These are phyloP conservation scores for Ceratocystis destructans DNA, from an alignment of 2,329 filamentous ascomycete species.

Conservation along the genomic window DNA sequence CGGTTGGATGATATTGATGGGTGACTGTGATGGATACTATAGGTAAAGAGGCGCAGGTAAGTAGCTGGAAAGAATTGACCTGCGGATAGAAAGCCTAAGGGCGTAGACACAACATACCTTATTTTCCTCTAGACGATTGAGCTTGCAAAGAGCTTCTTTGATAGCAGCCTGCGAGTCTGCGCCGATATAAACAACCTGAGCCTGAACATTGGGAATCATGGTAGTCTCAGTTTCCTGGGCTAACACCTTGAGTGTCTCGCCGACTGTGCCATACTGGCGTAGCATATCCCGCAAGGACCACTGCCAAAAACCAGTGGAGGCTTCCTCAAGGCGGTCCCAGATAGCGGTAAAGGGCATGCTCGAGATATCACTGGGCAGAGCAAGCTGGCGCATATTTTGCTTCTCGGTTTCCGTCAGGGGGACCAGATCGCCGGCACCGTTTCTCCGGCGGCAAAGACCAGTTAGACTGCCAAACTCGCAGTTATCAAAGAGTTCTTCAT, in stretches of 20 bases:
- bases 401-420: not conserved
- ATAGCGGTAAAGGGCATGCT: constrained; percentile 2
- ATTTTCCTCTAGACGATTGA: not conserved
- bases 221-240: not conserved
- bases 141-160: not conserved
- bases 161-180: constrained; percentile 1
- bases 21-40: not conserved
- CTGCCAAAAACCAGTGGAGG: not conserved
- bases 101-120: not conserved
- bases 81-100: not conserved
- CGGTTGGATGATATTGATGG: not conserved
- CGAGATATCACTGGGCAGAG: not conserved
- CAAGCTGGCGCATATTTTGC: not conserved
- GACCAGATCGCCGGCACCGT: not conserved
- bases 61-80: too few relatives aligned
- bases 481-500: not conserved
- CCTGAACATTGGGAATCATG: not conserved
- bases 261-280: constrained; percentile 10
- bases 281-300: constrained; percentile 4
- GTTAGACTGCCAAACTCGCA: not conserved
- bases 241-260: constrained; percentile 4
- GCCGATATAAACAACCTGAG: constrained; percentile 4
- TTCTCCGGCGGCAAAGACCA: not conserved
- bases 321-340: constrained; percentile 5
- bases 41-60: not conserved